Percentiles rank a stretch among this genome's conserved stretches.
Evolutionary conservation across 768 basidiomycete genomes (phyloP).

Genomic region (Agrocybe chaxingu): DNA sequence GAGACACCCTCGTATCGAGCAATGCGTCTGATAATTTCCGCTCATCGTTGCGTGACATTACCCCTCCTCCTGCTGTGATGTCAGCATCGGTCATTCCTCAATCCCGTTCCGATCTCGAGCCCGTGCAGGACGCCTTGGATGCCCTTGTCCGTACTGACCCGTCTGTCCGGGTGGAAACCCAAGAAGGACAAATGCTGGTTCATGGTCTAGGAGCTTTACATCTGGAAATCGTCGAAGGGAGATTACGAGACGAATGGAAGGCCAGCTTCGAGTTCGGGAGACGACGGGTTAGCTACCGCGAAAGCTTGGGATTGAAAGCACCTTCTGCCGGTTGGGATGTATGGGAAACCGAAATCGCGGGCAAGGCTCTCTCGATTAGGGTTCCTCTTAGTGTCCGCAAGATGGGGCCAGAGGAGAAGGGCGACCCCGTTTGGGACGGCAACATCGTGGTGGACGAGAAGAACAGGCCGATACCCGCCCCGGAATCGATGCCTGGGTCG

Average conservation of each 20-base stretch:
- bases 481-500: conserved; percentile 49
- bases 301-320: conserved; percentile 40
- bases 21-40: conserved; percentile 34
- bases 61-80: conserved; percentile 80
- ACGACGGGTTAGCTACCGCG: conserved; percentile 80
- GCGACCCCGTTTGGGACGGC: conserved; percentile 72
- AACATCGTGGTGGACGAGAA: conserved; percentile 63
- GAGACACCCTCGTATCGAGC: conserved; percentile 73
- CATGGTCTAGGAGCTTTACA: conserved; percentile 86
- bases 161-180: conserved; percentile 75
- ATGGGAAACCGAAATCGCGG: conserved; percentile 65
- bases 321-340: conserved; percentile 32
- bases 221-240: conserved; percentile 85
- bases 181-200: conserved; percentile 81
- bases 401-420: conserved; percentile 51
- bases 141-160: conserved; percentile 83
- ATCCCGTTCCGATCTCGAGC: conserved; percentile 73
- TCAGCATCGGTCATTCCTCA: conserved; percentile 80
- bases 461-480: conserved; percentile 48
- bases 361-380: conserved; percentile 47
- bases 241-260: conserved; percentile 77
- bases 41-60: conserved; percentile 56
- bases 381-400: conserved; percentile 56
- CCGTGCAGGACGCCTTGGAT: conserved; percentile 72
- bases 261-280: conserved; percentile 73